Base-by-base conservation (phyloP, 208 protist species). In the Cochliopodium minus region DNA sequence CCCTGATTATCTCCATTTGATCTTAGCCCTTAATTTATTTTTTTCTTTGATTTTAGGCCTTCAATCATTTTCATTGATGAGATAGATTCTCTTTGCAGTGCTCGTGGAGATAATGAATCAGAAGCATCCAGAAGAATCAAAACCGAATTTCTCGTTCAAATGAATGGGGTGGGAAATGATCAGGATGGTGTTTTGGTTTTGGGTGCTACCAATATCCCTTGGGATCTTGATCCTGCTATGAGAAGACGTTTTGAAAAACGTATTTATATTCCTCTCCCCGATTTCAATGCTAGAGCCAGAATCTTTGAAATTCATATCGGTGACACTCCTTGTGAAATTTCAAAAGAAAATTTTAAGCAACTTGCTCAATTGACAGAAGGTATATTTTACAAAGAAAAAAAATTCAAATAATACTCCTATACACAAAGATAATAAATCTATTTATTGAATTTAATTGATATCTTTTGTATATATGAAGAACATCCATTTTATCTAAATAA, bases 51-150 rank as follows among this genome's bases (percentile, higher is more conserved):
- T 43, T 43, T n/a, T n/a, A n/a, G n/a, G 61, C 85, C 88, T 46
- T 81, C 88, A 58, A 98, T 99, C 58, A 94, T 99, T 48, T 99
- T 99, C 71, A 92, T 99, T 57, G 96, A 99, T 73, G 96, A 99
- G 73, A 83, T 99, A 20, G 95, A 99, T 74, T 92, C 91, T 15
- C 40, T 94, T 2, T 67, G 58, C 59, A 54, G 61, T 26, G 38
- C 66, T 1, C 51, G 88, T 48, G 61, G 57, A 43, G 76, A 85
- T 29, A 61, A 62, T 38, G 86, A 94, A 55, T 70, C 36, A 35
- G 84, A 91, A 47, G 46, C 70, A 0, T 62, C 82, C 0, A 50
- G 86, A 13, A 63, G 86, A 52, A 81, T 94, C 22, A 94, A 93
- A 61, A 94, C 83, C 15, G 88, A 94, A 63, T 90, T 94, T 42